Evolutionary conservation across 139 green algal species (phyloP).

Genomic region (Auxenochlorella protothecoides): DNA sequence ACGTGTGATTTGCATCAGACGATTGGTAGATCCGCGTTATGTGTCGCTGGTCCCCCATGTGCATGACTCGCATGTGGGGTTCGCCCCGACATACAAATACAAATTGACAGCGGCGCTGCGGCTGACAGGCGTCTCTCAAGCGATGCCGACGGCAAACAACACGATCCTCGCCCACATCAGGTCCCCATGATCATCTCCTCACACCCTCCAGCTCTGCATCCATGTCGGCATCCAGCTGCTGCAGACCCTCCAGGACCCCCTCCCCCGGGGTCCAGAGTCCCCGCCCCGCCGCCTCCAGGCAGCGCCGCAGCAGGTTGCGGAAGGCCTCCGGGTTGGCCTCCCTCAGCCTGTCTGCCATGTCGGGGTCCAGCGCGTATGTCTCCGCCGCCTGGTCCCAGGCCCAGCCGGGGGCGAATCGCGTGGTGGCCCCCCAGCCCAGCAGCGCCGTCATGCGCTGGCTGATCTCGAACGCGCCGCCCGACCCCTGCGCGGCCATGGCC

Average conservation of each 20-base stretch:
- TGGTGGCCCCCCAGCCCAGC: slow-evolving; percentile 89
- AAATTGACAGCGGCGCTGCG: neutral
- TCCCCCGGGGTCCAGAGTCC: slow-evolving; percentile 84
- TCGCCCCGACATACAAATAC: neutral
- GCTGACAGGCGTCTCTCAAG: too few relatives aligned
- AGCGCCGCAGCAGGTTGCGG: slow-evolving; percentile 68
- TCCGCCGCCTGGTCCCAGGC: slow-evolving; percentile 81
- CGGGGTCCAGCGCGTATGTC: slow-evolving; percentile 82
- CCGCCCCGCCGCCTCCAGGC: slow-evolving; percentile 85
- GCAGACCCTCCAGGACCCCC: slow-evolving; percentile 54
- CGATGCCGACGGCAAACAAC: too few relatives aligned
- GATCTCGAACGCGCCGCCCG: slow-evolving; percentile 91
- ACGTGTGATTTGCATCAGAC: too few relatives aligned
- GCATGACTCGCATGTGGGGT: too few relatives aligned
- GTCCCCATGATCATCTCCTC: neutral
- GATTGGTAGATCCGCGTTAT: too few relatives aligned
- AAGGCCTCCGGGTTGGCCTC: slow-evolving; percentile 62
- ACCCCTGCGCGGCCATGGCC: slow-evolving; percentile 83
- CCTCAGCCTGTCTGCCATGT: slow-evolving; percentile 67
- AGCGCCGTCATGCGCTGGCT: slow-evolving; percentile 86
- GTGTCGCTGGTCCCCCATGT: too few relatives aligned
- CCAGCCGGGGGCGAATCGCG: slow-evolving; percentile 72
- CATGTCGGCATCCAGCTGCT: slow-evolving; percentile 70
- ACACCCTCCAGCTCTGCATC: slow-evolving; percentile 90
- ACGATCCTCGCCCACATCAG: too few relatives aligned